These are phyloP conservation scores for Nepenthes alata DNA, from an alignment of 179 eudicot species.

Conservation along the genomic window DNA sequence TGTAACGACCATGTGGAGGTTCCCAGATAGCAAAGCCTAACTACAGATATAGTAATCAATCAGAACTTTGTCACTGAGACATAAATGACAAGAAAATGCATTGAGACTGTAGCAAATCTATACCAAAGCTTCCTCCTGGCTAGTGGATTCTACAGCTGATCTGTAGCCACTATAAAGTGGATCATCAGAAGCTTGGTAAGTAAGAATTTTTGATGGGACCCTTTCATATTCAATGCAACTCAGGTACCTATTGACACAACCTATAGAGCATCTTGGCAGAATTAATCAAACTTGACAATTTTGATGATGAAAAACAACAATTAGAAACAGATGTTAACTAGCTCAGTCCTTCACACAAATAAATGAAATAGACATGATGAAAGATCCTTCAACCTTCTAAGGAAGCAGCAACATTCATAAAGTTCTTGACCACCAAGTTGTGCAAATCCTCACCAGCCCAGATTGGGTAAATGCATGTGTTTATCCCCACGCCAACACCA, in stretches of 20 bases:
- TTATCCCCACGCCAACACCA: slow-evolving; percentile 56
- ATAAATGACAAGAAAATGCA: background rate
- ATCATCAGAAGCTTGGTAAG: slow-evolving; percentile 83
- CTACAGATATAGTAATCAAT: slow-evolving; percentile 24
- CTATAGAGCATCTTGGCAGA: slow-evolving; percentile 1
- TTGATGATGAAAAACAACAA: slow-evolving; percentile 5
- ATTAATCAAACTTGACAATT: slow-evolving; percentile 10
- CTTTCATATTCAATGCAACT: slow-evolving; percentile 52
- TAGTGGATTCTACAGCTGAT: slow-evolving; percentile 73
- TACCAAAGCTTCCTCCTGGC: slow-evolving; percentile 88
- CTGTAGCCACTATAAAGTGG: slow-evolving; percentile 82
- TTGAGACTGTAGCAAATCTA: background rate
- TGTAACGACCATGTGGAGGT: slow-evolving; percentile 94
- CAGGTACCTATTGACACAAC: slow-evolving; percentile 36
- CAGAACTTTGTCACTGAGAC: background rate
- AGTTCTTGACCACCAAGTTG: slow-evolving; percentile 69
- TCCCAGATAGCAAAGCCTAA: slow-evolving; percentile 91
- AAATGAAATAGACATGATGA: no score
- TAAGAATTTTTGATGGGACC: slow-evolving; percentile 68
- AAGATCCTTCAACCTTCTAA: slow-evolving; percentile 52
- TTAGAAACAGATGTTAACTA: background rate
- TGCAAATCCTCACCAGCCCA: slow-evolving; percentile 99
- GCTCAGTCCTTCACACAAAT: background rate
- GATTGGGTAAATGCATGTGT: slow-evolving; percentile 73
- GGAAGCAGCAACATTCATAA: slow-evolving; percentile 64